These are phyloP conservation scores for Epithele typhae DNA, from an alignment of 768 basidiomycete genomes.

Conservation along the genomic window DNA sequence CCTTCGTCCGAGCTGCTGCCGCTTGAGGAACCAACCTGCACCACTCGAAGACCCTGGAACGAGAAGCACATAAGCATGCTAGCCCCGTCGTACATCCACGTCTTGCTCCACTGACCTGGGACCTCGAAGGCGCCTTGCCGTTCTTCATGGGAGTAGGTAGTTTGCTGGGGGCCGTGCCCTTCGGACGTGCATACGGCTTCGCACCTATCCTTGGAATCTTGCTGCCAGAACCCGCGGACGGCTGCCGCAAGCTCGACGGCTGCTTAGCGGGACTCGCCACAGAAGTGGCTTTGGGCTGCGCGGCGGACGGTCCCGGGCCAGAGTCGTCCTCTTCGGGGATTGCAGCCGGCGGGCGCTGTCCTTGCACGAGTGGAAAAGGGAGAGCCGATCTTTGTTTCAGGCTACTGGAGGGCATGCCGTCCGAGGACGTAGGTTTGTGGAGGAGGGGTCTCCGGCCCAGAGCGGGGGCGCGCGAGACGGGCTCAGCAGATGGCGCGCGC, in stretches of 20 bases:
- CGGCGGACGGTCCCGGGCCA: neutral
- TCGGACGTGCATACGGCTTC: conserved; percentile 29
- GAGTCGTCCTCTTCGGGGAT: conserved; percentile 21
- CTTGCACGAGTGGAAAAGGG: conserved; percentile 10
- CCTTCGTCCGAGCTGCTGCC: conserved; percentile 16
- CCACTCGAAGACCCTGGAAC: conserved; percentile 12
- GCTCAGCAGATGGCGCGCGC: conserved; percentile 34
- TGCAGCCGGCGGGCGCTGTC: conserved; percentile 9
- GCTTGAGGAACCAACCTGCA: conserved; percentile 9
- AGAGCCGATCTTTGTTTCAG: conserved; percentile 2
- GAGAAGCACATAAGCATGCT: neutral
- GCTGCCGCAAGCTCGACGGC: conserved; percentile 23
- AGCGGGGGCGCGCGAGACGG: conserved; percentile 16
- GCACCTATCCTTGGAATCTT: conserved; percentile 31
- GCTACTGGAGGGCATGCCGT: conserved; percentile 2
- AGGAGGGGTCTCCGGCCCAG: conserved; percentile 8
- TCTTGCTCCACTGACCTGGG: too few species aligned
- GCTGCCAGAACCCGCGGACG: conserved; percentile 25
- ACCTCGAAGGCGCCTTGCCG: too few species aligned
- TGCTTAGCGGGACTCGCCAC: conserved; percentile 6
- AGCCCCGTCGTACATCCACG: neutral
- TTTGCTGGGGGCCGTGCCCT: conserved; percentile 2
- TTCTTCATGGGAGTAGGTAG: conserved; percentile 5
- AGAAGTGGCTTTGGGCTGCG: neutral
- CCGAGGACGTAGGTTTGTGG: conserved; percentile 12